phyloP scores from a whole-genome alignment of 129 eudicot genomes.

The Logfia minima region DNA sequence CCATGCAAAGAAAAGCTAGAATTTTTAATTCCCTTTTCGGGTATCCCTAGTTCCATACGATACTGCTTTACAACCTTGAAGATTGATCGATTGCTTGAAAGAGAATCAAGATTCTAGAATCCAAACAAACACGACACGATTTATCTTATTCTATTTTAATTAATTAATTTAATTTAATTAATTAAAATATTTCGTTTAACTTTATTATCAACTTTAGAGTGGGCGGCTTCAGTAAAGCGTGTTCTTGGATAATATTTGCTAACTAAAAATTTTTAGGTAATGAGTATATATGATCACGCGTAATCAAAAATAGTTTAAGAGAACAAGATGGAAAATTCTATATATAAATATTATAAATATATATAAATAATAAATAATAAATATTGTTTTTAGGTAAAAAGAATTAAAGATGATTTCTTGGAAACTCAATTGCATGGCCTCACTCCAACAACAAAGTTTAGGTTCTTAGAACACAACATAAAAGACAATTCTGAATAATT shows the following conservation, averaged over 20 bases:
- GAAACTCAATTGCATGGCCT: slow-evolving; percentile 36
- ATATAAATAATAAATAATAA: neutral
- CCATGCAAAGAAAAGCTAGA: slow-evolving; percentile 19
- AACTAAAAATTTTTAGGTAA: slow-evolving; percentile 10
- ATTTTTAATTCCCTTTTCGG: slow-evolving; percentile 3
- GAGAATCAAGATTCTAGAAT: slow-evolving; percentile 17
- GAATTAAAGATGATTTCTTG: slow-evolving; percentile 19
- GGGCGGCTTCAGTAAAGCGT: slow-evolving; percentile 31
- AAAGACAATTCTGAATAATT: slow-evolving; percentile 19
- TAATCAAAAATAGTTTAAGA: slow-evolving; percentile 8
- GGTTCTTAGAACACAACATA: slow-evolving; percentile 33
- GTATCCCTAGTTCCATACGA: slow-evolving; percentile 16
- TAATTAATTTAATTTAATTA: neutral
- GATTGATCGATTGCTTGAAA: slow-evolving; percentile 14
- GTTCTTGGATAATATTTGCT: slow-evolving; percentile 31
- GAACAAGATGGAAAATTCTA: neutral
- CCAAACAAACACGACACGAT: slow-evolving; percentile 26
- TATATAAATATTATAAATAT: neutral
- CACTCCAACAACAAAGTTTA: slow-evolving; percentile 19
- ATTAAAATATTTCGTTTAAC: neutral
- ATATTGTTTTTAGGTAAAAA: too few relatives aligned
- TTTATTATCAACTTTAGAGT: slow-evolving; percentile 11
- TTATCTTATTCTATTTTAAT: neutral
- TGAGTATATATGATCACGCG: slow-evolving; percentile 16
- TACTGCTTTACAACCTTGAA: slow-evolving; percentile 29